These are phyloP conservation scores for Yamadazyma takamatsuzukensis DNA, from an alignment of 805 yeast species.

Conservation along the genomic window DNA sequence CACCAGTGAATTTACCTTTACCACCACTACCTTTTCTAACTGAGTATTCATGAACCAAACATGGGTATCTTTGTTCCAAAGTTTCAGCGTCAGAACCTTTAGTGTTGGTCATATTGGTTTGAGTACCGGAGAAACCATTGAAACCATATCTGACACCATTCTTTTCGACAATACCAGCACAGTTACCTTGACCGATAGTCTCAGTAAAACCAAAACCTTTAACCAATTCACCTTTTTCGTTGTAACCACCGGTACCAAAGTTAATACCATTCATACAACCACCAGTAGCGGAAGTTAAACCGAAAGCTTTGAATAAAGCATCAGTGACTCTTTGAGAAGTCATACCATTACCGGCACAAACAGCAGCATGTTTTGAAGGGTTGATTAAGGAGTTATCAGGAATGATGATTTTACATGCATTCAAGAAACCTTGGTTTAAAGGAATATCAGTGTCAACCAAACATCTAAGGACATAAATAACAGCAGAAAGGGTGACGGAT, in stretches of 20 bases:
- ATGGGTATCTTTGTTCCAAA: slow-evolving; percentile 17
- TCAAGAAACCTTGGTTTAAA: slow-evolving; percentile 46
- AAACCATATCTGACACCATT: slow-evolving; percentile 12
- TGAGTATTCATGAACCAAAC: slow-evolving; percentile 12
- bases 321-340: slow-evolving; percentile 21
- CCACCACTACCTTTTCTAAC: slow-evolving; percentile 15
- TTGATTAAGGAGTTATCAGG: slow-evolving; percentile 15
- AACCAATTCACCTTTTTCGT: slow-evolving; percentile 13
- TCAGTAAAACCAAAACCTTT: slow-evolving; percentile 17
- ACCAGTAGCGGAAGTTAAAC: slow-evolving; percentile 16
- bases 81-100: slow-evolving; percentile 18
- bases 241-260: slow-evolving; percentile 18
- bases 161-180: slow-evolving; percentile 15
- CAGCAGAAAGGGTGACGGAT: slow-evolving; percentile 83
- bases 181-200: slow-evolving; percentile 16
- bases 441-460: slow-evolving; percentile 84
- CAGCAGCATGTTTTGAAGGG: slow-evolving; percentile 18
- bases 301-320: slow-evolving; percentile 19
- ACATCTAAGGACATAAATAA: slow-evolving; percentile 78
- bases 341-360: slow-evolving; percentile 19
- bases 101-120: slow-evolving; percentile 42
- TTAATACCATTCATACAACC: slow-evolving; percentile 20
- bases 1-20: slow-evolving; percentile 16
- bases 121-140: slow-evolving; percentile 29
- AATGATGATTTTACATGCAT: slow-evolving; percentile 14